A percentile compares a stretch with the other conserved stretches of the same genome.
Evolutionary conservation across 2,329 filamentous ascomycete species (phyloP).

Genomic region (Paramyrothecium sp.): DNA sequence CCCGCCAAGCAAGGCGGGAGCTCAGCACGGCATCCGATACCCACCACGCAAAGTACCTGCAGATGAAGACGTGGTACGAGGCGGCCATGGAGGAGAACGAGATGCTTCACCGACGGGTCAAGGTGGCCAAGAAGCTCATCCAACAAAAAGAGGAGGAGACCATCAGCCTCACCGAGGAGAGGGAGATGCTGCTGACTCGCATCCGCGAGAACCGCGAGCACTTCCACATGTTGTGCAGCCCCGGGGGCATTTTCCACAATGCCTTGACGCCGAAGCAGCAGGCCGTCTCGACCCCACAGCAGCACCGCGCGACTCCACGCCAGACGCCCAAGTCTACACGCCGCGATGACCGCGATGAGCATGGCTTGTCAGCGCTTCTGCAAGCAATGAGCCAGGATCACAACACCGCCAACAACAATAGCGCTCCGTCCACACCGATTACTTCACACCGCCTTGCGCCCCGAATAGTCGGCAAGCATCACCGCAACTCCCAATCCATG

Average conservation of each 20-base stretch:
- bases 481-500: constrained; percentile 75
- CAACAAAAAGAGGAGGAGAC: constrained; percentile 76
- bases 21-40: constrained; percentile 51
- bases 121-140: constrained; percentile 75
- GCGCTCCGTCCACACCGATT: constrained; percentile 70
- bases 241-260: constrained; percentile 65
- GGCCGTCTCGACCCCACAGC: constrained; percentile 41
- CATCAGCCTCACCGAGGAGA: constrained; percentile 69
- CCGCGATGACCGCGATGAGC: constrained; percentile 48
- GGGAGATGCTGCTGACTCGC: constrained; percentile 73
- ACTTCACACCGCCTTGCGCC: constrained; percentile 41
- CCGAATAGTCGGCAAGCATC: constrained; percentile 60
- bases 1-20: constrained; percentile 57
- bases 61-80: constrained; percentile 67
- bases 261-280: constrained; percentile 58
- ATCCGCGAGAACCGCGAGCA: constrained; percentile 90
- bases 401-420: constrained; percentile 53
- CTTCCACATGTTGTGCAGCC: constrained; percentile 74
- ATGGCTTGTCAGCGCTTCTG: constrained; percentile 75
- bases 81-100: constrained; percentile 65
- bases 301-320: constrained; percentile 45
- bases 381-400: constrained; percentile 71
- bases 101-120: constrained; percentile 61
- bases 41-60: constrained; percentile 52
- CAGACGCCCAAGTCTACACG: constrained; percentile 46